phyloP scores from a whole-genome alignment of 208 protist species.

The Acanthamoeba triangularis region DNA sequence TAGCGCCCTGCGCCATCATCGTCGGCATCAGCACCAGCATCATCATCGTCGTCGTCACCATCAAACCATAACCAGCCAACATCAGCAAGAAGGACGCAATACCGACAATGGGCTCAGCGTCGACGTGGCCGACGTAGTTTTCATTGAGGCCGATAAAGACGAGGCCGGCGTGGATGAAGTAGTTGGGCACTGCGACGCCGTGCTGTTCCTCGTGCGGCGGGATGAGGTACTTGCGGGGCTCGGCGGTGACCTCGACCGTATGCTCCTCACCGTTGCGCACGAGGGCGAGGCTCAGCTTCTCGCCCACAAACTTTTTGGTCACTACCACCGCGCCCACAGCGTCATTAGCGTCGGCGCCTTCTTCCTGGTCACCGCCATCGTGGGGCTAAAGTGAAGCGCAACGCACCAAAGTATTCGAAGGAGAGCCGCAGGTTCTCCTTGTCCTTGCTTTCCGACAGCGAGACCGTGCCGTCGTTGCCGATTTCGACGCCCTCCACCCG shows the following conservation, averaged over 20 bases:
- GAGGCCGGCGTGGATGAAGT: slow-evolving; percentile 28
- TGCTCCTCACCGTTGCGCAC: neutral
- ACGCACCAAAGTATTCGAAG: slow-evolving; percentile 15
- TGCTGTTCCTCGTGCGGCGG: slow-evolving; percentile 14
- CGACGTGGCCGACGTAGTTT: slow-evolving; percentile 7
- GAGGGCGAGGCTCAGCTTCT: neutral
- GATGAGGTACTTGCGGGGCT: slow-evolving; percentile 45
- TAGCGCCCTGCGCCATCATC: neutral
- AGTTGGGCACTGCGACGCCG: slow-evolving; percentile 8
- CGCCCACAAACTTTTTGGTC: slow-evolving; percentile 31
- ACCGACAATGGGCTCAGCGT: slow-evolving; percentile 22
- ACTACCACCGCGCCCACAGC: neutral
- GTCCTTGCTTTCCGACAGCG: slow-evolving; percentile 47
- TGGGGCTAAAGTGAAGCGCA: neutral
- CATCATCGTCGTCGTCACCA: too few species aligned
- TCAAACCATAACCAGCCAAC: neutral
- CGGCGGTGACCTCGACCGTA: neutral
- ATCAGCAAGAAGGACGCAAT: neutral
- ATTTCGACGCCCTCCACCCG: slow-evolving; percentile 15
- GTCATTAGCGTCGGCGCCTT: neutral
- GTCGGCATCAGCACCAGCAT: too few species aligned
- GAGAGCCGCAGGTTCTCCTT: slow-evolving; percentile 40
- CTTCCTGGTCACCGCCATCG: neutral
- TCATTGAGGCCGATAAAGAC: slow-evolving; percentile 23
- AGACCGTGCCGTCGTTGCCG: slow-evolving; percentile 47